Evolutionary conservation across 169 alveolate species (phyloP), one percentile per base, ranked within the genome.

Genomic region (Cryptosporidium tyzzeri): DNA sequence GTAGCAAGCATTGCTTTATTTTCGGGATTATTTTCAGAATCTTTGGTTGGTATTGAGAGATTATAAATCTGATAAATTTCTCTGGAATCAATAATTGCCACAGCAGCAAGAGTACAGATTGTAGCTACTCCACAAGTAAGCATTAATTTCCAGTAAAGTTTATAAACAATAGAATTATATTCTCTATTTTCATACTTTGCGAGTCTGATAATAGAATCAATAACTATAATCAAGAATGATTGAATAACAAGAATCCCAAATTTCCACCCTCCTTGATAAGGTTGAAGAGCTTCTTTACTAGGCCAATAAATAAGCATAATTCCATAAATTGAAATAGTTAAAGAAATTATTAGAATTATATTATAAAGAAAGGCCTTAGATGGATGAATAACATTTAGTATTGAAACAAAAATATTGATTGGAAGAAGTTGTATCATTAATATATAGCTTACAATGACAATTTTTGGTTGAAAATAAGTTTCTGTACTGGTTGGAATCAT

Each of bases 231-330:
- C n/a, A 37, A 31, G 7, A 65, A 26, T 31, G 89, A 62, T 6
- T 41, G 73, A 29, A 62, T 39, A 3, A 80, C 26, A 37, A 80
- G 68, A 5, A 80, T 59, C 16, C 89, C 89, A 62, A 80, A 65
- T 21, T 80, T 80, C 89, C 89, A 80, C 18, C 89, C 89, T 1
- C 89, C 89, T 31, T 80, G 89, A 62, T 80, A 80, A 39, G 89
- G 89, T n/a, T 58, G 89, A 0, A 80, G 51, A 14, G 89, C 89
- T 7, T 80, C 89, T 39, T 65, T 80, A 41, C 89, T 80, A 6
- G 89, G 89, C 89, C 89, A 80, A 18, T 80, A 80, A 80, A 80
- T 53, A 8, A 80, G 74, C 89, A 80, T 80, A 1, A 80, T 61
- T 18, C 89, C 89, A 45, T 80, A 80, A 41, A 62, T 37, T 45